phyloP scores from a whole-genome alignment of 1,284 basidiomycete genomes.

The Serendipita sp. region DNA sequence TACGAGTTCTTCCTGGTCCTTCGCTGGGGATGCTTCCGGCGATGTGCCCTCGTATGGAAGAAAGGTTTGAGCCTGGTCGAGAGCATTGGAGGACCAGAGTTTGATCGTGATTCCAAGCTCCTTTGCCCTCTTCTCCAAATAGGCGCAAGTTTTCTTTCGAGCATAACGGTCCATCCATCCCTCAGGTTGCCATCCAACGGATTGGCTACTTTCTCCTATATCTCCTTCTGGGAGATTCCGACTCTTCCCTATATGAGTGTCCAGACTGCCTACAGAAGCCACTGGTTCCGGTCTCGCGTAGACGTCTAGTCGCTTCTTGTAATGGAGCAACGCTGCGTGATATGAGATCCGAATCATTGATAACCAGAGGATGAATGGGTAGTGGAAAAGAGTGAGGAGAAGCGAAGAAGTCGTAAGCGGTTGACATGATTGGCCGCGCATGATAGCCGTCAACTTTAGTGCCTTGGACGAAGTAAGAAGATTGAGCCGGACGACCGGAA shows the following conservation, averaged over 20 bases:
- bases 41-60: neutral
- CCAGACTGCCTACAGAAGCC: conserved; percentile 19
- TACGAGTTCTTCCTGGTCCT: conserved; percentile 18
- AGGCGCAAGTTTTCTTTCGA: conserved; percentile 22
- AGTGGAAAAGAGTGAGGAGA: conserved; percentile 28
- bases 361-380: conserved; percentile 45
- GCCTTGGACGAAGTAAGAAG: conserved; percentile 30
- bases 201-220: conserved; percentile 20
- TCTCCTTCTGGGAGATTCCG: conserved; percentile 12
- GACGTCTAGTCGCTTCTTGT: conserved; percentile 43
- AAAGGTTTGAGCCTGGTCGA: conserved; percentile 2
- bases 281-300: conserved; percentile 52
- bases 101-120: conserved; percentile 25
- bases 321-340: conserved; percentile 56
- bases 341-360: conserved; percentile 50
- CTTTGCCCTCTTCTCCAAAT: conserved; percentile 24
- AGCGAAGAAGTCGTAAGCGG: conserved; percentile 33
- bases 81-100: conserved; percentile 29
- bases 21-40: too few relatives aligned
- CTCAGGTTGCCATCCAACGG: conserved; percentile 34
- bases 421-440: conserved; percentile 26
- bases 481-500: conserved; percentile 32
- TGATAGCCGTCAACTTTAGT: conserved; percentile 36
- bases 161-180: conserved; percentile 30
- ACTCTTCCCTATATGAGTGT: conserved; percentile 15